Evolutionary conservation across 2,329 filamentous ascomycete species (phyloP).

Genomic region (Trichoderma arundinaceum): DNA sequence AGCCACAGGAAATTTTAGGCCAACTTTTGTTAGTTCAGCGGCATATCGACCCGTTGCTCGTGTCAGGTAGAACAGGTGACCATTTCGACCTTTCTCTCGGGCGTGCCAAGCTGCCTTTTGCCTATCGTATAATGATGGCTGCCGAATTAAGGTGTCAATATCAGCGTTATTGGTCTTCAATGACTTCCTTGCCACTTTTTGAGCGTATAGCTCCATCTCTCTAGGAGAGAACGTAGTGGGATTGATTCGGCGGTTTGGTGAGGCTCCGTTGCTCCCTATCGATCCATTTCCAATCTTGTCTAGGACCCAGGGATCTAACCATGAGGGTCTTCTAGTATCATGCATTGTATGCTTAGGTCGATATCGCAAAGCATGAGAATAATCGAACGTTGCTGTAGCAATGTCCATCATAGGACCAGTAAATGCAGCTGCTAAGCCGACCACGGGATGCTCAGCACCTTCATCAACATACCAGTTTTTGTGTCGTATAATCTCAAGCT

Average conservation of each 20-base stretch:
- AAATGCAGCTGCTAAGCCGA: conserved; percentile 68
- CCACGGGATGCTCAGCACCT: conserved; percentile 68
- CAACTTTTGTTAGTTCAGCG: conserved; percentile 64
- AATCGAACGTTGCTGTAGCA: conserved; percentile 55
- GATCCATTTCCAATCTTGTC: neutral
- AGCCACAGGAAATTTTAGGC: conserved; percentile 69
- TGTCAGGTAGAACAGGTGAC: conserved; percentile 38
- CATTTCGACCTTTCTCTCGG: conserved; percentile 39
- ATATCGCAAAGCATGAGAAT: conserved; percentile 34
- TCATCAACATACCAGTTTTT: conserved; percentile 68
- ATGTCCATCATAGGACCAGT: conserved; percentile 70
- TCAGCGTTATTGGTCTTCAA: conserved; percentile 58
- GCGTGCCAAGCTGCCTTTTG: conserved; percentile 38
- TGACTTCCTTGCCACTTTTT: conserved; percentile 43
- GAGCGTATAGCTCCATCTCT: conserved; percentile 41
- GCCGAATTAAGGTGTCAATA: conserved; percentile 28
- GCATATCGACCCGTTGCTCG: conserved; percentile 60
- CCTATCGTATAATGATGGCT: conserved; percentile 36
- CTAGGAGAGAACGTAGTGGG: conserved; percentile 33
- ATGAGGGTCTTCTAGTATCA: neutral
- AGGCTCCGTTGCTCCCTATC: conserved; percentile 3
- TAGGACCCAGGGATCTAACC: conserved; percentile 8
- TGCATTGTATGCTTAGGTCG: neutral
- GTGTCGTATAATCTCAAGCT: conserved; percentile 57
- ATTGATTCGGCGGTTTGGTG: conserved; percentile 17